Evolutionary conservation across 2,329 filamentous ascomycete species (phyloP).

Genomic region (Alternaria atra): DNA sequence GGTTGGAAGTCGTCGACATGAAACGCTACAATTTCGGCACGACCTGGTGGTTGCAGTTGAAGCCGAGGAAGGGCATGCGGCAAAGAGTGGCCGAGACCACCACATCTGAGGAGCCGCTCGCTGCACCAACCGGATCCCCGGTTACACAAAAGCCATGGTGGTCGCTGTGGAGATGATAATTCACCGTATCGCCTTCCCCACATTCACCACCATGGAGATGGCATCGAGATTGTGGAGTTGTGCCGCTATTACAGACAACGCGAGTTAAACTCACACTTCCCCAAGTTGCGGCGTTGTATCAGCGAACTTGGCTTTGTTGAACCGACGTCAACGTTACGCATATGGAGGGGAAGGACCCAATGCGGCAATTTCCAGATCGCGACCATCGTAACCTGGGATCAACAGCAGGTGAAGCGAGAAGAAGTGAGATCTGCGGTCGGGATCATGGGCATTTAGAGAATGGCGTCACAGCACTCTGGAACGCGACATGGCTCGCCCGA

Average conservation of each 20-base stretch:
- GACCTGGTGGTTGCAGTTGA: conserved; percentile 60
- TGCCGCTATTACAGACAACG: conserved; percentile 14
- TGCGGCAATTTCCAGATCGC: conserved; percentile 17
- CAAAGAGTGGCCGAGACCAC: conserved; percentile 23
- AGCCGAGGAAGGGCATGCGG: conserved; percentile 48
- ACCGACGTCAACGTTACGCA: conserved; percentile 22
- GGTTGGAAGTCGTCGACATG: conserved; percentile 57
- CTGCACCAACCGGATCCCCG: conserved; percentile 25
- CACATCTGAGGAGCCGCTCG: conserved; percentile 22
- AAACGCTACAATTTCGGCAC: conserved; percentile 60
- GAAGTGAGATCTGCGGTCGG: conserved; percentile 28
- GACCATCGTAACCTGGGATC: conserved; percentile 14
- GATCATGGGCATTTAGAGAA: conserved; percentile 22
- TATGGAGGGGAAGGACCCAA: conserved; percentile 24
- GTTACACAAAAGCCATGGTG: conserved; percentile 45
- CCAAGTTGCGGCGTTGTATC: neutral
- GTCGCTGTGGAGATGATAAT: conserved; percentile 46
- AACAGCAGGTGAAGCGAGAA: conserved; percentile 32
- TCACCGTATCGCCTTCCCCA: conserved; percentile 21
- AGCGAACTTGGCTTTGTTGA: conserved; percentile 5
- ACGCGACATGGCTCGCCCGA: conserved; percentile 12
- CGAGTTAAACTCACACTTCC: neutral
- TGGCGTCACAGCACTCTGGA: conserved; percentile 13
- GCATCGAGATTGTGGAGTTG: conserved; percentile 3
- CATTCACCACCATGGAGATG: conserved; percentile 16